Conservation (phyloP, 345 rosid genomes). For the Bruguiera gymnorhiza region DNA sequence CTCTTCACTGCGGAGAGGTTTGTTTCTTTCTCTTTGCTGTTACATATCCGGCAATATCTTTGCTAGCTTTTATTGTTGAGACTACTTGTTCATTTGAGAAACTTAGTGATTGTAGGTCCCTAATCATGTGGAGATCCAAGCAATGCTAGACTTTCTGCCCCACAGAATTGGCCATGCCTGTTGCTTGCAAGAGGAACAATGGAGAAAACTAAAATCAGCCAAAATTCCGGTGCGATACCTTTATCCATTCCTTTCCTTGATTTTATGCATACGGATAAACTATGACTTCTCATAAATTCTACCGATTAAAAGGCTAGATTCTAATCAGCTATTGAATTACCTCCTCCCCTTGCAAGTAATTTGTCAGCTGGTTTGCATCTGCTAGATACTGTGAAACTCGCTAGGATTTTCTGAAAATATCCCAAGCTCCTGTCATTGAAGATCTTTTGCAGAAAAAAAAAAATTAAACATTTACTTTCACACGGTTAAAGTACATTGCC, state of each 20-base stretch:
- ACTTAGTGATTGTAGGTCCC: conserved; percentile 87
- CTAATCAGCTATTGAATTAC: too few relatives aligned
- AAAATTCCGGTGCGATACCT: conserved; percentile 55
- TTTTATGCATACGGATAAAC: background rate
- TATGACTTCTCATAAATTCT: background rate
- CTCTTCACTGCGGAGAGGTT: conserved; percentile 99
- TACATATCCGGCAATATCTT: background rate
- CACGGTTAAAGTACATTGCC: background rate
- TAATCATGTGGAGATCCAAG: conserved; percentile 67
- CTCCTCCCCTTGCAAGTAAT: too few relatives aligned
- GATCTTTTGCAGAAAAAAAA: background rate
- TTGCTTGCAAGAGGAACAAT: conserved; percentile 58
- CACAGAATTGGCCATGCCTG: conserved; percentile 91
- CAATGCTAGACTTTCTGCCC: conserved; percentile 85
- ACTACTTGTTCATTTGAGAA: conserved; percentile 29
- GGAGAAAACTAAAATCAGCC: conserved; percentile 55
- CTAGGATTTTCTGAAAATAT: background rate
- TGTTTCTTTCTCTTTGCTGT: conserved; percentile 20
- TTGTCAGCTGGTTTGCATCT: background rate
- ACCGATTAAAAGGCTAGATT: too few relatives aligned
- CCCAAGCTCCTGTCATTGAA: background rate
- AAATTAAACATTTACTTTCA: background rate
- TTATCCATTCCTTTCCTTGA: background rate
- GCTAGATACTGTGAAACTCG: background rate
- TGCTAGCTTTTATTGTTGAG: conserved; percentile 8